These are phyloP conservation scores for Suillus fuscotomentosus DNA, from an alignment of 768 basidiomycete species.

Conservation along the genomic window DNA sequence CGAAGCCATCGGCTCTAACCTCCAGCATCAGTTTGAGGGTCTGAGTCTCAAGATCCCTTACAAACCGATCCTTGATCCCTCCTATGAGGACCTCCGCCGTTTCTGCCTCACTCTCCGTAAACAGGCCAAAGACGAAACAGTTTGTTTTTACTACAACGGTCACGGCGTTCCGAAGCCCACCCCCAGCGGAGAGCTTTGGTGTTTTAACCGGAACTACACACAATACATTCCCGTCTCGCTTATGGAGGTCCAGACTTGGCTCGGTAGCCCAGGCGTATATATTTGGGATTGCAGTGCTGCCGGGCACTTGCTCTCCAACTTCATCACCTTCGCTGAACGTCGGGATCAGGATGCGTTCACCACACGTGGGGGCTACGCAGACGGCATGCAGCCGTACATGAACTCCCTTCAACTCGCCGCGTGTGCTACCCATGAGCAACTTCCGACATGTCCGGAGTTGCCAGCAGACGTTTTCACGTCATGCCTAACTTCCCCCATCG, in stretches of 20 bases:
- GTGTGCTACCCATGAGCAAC: constrained; percentile 85
- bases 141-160: constrained; percentile 97
- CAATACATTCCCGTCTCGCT: constrained; percentile 98
- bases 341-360: constrained; percentile 67
- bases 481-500: constrained; percentile 96
- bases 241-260: constrained; percentile 90
- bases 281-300: constrained; percentile 99
- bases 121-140: constrained; percentile 89
- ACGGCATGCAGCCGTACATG: constrained; percentile 65
- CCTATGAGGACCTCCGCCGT: constrained; percentile 88
- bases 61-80: constrained; percentile 93
- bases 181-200: constrained; percentile 94
- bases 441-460: constrained; percentile 94
- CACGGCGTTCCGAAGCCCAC: constrained; percentile 98
- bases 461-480: constrained; percentile 98
- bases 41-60: constrained; percentile 92
- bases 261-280: constrained; percentile 93
- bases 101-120: constrained; percentile 83
- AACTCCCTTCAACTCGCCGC: constrained; percentile 95
- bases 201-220: constrained; percentile 95
- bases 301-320: constrained; percentile 88
- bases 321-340: constrained; percentile 74
- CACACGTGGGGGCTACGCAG: constrained; percentile 57
- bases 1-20: constrained; percentile 88
- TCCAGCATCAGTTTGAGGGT: constrained; percentile 94